Percentiles rank a stretch among this genome's conserved stretches.
phyloP scores from a whole-genome alignment of 2,329 filamentous ascomycete genomes.

The Verticillium nubilum region DNA sequence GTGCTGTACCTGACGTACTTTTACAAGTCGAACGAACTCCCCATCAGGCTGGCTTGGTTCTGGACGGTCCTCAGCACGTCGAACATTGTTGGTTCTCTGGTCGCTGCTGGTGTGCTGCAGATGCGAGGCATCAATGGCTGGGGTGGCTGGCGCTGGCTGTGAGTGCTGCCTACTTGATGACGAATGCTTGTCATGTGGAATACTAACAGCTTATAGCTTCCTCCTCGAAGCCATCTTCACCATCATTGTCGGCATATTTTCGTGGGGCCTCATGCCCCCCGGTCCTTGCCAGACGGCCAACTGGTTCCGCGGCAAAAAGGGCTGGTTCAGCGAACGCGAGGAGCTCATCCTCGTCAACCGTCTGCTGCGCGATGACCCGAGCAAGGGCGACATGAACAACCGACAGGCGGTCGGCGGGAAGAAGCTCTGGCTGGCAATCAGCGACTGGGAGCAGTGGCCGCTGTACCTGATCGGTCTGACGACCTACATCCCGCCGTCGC shows the following conservation, averaged over 20 bases:
- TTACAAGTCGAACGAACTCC: conserved; percentile 24
- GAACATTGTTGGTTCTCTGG: conserved; percentile 35
- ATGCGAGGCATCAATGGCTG: conserved; percentile 30
- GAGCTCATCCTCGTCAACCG: conserved; percentile 59
- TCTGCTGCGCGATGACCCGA: conserved; percentile 54
- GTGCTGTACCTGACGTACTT: conserved; percentile 26
- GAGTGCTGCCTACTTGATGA: neutral
- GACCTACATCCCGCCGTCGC: conserved; percentile 33
- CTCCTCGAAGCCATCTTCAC: conserved; percentile 44
- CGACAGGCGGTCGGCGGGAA: conserved; percentile 40
- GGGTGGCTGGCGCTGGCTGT: conserved; percentile 37
- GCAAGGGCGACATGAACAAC: conserved; percentile 58
- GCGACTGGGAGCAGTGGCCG: conserved; percentile 58
- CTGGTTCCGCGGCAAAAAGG: conserved; percentile 52
- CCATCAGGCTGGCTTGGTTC: conserved; percentile 22
- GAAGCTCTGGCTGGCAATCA: conserved; percentile 43
- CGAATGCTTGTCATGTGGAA: neutral
- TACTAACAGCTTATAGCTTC: conserved; percentile 23
- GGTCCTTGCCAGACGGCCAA: conserved; percentile 44
- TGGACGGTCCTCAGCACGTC: conserved; percentile 20
- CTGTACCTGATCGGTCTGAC: conserved; percentile 48
- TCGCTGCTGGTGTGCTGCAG: conserved; percentile 30
- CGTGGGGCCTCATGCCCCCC: conserved; percentile 39
- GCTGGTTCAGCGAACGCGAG: conserved; percentile 58
- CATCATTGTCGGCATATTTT: conserved; percentile 34